Evolutionary conservation across 2,329 filamentous ascomycete genomes (phyloP), one percentile per base, ranked within the genome.

Genomic region (Amylocarpus encephaloides): DNA sequence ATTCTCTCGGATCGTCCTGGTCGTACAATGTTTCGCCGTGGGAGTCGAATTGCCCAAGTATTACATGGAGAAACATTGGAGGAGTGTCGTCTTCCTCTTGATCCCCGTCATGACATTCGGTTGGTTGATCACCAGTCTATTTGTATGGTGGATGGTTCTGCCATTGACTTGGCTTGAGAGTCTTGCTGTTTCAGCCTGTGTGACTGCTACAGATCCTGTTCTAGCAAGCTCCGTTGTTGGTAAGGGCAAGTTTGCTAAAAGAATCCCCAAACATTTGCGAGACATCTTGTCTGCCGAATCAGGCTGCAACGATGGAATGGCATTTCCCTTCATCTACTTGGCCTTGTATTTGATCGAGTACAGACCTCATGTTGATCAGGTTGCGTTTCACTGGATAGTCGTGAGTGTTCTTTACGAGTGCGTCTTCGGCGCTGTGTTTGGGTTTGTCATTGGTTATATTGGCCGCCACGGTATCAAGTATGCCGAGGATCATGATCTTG

Each of bases 251-350:
- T 98, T 98, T 64, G 92, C 93, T 33, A 95, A 95, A 72, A 83
- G 93, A 56, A 90, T 98, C 4, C 93, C 93, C 18, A 97, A 96
- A 74, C 93, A 98, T 82, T 73, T 98, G 71, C 81, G 93, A 76
- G 93, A 98, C 71, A 67, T 98, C 46, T 75, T 98, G 11, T 98
- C 93, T 4, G 91, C 91, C 50, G 93, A 98, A 71, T 98, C 93
- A 6, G 93, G 93, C 29, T 98, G 93, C 72, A 98, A 98, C 76
- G 93, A 98, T 68, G 93, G 93, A 70, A 98, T 98, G 93, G 93
- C 93, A 1, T 98, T 98, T 65, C 93, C 93, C 0, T 98, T 98
- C 68, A 81, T 98, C 62, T 98, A 98, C 67, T 77, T 98, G 29
- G 85, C 88, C 1, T 74, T 96, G 29, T 97, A 96, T 68, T 79